These are phyloP conservation scores for Hordeum pubiflorum DNA, from an alignment of 202 grass and related monocot genomes.

Conservation along the genomic window DNA sequence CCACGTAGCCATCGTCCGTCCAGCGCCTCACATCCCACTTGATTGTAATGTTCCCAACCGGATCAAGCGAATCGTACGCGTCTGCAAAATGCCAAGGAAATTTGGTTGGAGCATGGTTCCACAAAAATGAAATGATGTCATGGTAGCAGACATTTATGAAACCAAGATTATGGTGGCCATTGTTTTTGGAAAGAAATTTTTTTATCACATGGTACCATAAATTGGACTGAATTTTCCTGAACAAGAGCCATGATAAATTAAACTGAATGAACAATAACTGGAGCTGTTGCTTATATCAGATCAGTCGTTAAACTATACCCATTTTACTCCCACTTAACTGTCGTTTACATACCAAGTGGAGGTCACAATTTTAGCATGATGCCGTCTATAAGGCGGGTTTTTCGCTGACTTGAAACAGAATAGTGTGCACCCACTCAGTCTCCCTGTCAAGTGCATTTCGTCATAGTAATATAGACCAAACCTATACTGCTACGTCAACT, in stretches of 20 bases:
- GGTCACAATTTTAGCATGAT: conserved; percentile 17
- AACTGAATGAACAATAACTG: neutral
- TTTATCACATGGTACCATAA: neutral
- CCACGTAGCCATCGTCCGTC: conserved; percentile 77
- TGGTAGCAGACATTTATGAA: neutral
- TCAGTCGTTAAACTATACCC: neutral
- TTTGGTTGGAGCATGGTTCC: neutral
- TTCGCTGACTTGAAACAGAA: neutral
- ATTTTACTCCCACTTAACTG: neutral
- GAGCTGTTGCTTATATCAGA: neutral
- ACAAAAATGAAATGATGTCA: neutral
- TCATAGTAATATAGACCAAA: neutral
- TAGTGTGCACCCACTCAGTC: neutral
- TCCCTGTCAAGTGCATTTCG: neutral
- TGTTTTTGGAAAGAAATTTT: neutral
- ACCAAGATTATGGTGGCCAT: neutral
- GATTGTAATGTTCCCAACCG: conserved; percentile 87
- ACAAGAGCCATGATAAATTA: neutral
- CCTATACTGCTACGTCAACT: neutral
- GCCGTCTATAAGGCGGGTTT: neutral
- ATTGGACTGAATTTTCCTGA: neutral
- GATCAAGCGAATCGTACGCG: conserved; percentile 90
- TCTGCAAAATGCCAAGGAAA: conserved; percentile 40
- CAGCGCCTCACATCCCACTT: conserved; percentile 97
- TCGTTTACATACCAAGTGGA: neutral